A percentile compares a stretch with the other conserved stretches of the same genome.
These are phyloP conservation scores for Candida sithepensis DNA, from an alignment of 805 yeast genomes.

Conservation along the genomic window DNA sequence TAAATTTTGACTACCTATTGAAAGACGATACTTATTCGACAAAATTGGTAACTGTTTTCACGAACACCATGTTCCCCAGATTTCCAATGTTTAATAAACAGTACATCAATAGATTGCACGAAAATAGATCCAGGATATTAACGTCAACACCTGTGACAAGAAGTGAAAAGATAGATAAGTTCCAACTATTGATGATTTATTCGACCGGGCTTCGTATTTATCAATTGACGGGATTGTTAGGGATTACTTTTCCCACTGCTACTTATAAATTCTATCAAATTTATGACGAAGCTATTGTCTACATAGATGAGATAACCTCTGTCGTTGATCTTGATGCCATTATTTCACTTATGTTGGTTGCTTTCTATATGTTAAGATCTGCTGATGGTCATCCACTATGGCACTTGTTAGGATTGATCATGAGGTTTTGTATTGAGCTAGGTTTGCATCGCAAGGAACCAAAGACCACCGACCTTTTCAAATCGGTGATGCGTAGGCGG, in stretches of 20 bases:
- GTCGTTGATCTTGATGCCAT: conserved; percentile 16
- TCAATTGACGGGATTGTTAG: conserved; percentile 6
- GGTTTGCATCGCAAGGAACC: conserved; percentile 18
- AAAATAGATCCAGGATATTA: conserved; percentile 10
- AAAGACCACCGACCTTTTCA: conserved; percentile 11
- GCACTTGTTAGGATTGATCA: conserved; percentile 18
- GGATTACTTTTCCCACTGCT: background rate
- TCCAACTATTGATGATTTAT: conserved; percentile 15
- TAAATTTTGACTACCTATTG: conserved; percentile 9
- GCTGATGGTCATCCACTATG: conserved; percentile 19
- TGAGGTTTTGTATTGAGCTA: conserved; percentile 21
- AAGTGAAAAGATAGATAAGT: conserved; percentile 8
- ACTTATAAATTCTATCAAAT: conserved; percentile 11
- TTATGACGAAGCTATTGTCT: conserved; percentile 13
- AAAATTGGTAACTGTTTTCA: conserved; percentile 9
- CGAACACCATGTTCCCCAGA: conserved; percentile 14
- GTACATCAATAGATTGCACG: conserved; percentile 9
- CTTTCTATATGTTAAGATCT: conserved; percentile 16
- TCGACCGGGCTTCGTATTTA: conserved; percentile 17
- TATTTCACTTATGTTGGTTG: conserved; percentile 12
- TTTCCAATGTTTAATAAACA: conserved; percentile 14
- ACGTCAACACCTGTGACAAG: conserved; percentile 2
- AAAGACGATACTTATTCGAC: conserved; percentile 11
- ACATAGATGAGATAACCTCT: conserved; percentile 10
- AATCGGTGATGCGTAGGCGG: conserved; percentile 19